phyloP scores from a whole-genome alignment of 2,329 filamentous ascomycete genomes.

The Fusarium compactum region DNA sequence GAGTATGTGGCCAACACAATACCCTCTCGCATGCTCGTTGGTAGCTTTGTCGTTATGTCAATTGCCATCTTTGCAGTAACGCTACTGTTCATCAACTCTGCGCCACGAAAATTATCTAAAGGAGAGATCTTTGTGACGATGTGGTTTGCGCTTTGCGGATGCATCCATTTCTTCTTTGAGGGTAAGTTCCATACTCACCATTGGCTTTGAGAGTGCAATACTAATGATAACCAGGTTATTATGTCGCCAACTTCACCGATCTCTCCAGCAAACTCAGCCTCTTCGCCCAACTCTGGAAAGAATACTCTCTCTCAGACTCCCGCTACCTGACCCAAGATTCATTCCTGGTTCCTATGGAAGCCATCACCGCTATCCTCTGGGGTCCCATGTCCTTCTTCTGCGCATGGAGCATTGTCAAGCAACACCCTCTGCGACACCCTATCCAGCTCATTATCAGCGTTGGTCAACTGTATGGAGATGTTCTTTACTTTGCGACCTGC shows the following conservation, averaged over 20 bases:
- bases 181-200: constrained; percentile 39
- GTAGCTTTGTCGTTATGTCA: constrained; percentile 69
- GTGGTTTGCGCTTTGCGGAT: constrained; percentile 82
- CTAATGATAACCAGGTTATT: constrained; percentile 57
- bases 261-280: constrained; percentile 57
- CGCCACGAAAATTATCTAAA: constrained; percentile 64
- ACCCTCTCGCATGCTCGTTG: constrained; percentile 68
- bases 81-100: constrained; percentile 63
- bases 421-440: constrained; percentile 61
- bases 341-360: constrained; percentile 69
- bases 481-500: constrained; percentile 64
- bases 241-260: constrained; percentile 56
- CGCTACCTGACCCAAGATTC: constrained; percentile 66
- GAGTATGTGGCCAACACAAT: constrained; percentile 76
- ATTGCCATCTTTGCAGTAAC: constrained; percentile 68
- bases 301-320: constrained; percentile 68
- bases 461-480: constrained; percentile 64
- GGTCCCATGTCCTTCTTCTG: constrained; percentile 64
- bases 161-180: constrained; percentile 59
- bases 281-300: constrained; percentile 69
- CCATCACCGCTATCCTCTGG: constrained; percentile 65
- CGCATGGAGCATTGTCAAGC: constrained; percentile 58
- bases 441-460: constrained; percentile 61
- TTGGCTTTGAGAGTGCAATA: accelerated
- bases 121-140: constrained; percentile 71